These are phyloP conservation scores for Trichoderma virens DNA, from an alignment of 495 filamentous ascomycete genomes.

Conservation along the genomic window DNA sequence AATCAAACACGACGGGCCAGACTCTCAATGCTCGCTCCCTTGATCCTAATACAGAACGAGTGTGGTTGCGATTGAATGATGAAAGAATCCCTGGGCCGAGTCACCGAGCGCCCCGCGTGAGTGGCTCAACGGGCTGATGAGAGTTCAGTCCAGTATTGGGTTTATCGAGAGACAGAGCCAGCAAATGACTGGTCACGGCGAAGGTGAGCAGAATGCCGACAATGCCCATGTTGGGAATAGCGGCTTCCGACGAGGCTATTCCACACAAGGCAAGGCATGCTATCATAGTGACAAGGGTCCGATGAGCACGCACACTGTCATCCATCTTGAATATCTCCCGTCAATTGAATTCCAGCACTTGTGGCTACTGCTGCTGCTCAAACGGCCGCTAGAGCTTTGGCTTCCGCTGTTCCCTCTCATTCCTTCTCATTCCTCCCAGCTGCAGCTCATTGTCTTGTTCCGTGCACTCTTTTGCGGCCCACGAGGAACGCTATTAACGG, in stretches of 20 bases:
- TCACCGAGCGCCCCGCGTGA: conserved; percentile 1
- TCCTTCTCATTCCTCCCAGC: no score
- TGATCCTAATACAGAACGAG: conserved; percentile 1
- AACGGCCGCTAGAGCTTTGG: background rate
- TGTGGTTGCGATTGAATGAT: background rate
- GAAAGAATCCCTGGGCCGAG: background rate
- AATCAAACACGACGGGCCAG: background rate
- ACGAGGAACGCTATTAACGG: background rate
- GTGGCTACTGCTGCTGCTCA: background rate
- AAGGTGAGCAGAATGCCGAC: background rate
- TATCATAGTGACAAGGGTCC: background rate
- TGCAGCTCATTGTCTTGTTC: background rate
- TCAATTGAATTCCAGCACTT: background rate
- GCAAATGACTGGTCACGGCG: background rate
- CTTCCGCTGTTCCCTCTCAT: background rate
- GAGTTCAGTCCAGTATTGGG: background rate
- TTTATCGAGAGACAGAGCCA: background rate
- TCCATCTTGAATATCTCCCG: background rate
- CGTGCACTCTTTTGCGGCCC: background rate
- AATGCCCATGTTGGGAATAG: background rate
- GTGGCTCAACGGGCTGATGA: background rate
- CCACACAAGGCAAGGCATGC: background rate
- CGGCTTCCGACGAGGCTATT: background rate
- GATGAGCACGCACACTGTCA: background rate
- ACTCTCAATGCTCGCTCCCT: background rate